A percentile compares a stretch with the other conserved stretches of the same genome.
These are phyloP conservation scores for Allium cepa DNA, from an alignment of 106 monocot genomes.

Conservation along the genomic window DNA sequence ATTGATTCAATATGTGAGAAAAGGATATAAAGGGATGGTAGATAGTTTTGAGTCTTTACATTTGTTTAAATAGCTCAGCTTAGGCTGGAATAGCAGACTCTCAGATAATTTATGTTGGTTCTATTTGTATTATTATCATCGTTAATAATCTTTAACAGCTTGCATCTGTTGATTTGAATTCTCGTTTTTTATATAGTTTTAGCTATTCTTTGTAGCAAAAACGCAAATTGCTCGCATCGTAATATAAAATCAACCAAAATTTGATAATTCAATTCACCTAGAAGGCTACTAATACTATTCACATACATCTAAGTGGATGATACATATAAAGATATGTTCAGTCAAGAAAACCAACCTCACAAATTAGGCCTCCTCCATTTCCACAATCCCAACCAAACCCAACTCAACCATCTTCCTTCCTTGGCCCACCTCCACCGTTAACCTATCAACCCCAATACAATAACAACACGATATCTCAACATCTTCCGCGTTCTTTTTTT, in stretches of 20 bases:
- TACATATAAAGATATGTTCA: slow-evolving; percentile 31
- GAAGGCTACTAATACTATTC: neutral
- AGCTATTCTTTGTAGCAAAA: neutral
- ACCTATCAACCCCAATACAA: slow-evolving; percentile 4
- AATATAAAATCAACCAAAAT: neutral
- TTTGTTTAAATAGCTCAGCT: too few species aligned
- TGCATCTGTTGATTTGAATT: neutral
- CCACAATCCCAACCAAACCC: slow-evolving; percentile 9
- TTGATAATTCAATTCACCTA: neutral
- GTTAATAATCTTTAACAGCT: too few species aligned
- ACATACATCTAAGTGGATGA: neutral
- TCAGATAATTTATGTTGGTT: too few species aligned
- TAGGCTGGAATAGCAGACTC: too few species aligned
- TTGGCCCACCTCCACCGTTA: slow-evolving; percentile 3
- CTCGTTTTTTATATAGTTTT: neutral
- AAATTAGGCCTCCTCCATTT: slow-evolving; percentile 13
- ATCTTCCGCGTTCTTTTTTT: slow-evolving; percentile 13
- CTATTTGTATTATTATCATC: too few species aligned
- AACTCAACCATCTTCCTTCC: neutral
- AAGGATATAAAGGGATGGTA: too few species aligned
- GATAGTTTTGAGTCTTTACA: too few species aligned
- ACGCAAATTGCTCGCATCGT: neutral
- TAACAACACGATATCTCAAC: slow-evolving; percentile 7
- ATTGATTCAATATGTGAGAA: too few species aligned
- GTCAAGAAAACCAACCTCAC: slow-evolving; percentile 30